phyloP scores from a whole-genome alignment of 208 protist species.

The Wallacemonas rigidus region DNA sequence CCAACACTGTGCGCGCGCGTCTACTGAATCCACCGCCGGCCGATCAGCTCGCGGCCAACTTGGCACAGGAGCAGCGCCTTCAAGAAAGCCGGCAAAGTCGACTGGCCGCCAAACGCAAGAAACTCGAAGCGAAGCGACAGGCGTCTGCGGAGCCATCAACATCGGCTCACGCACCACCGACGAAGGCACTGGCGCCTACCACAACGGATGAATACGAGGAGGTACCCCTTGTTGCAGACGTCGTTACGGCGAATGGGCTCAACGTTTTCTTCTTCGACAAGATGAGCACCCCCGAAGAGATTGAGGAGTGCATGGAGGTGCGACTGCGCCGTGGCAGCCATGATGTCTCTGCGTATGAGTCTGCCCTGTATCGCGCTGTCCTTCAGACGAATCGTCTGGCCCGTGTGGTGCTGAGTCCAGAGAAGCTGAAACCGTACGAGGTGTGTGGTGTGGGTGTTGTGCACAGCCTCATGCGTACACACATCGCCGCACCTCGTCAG shows the following conservation, averaged over 20 bases:
- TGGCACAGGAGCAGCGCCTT: conserved; percentile 37
- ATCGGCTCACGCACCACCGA: background rate
- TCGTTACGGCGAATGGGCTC: conserved; percentile 51
- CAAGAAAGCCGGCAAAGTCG: conserved; percentile 16
- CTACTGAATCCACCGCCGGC: conserved; percentile 56
- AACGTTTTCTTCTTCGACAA: conserved; percentile 89
- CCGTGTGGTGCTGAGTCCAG: conserved; percentile 68
- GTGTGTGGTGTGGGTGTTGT: conserved; percentile 86
- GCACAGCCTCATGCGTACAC: conserved; percentile 83
- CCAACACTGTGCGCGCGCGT: conserved; percentile 60
- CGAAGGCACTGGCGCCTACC: background rate
- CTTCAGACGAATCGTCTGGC: conserved; percentile 71
- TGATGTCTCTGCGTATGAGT: conserved; percentile 79
- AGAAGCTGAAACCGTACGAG: conserved; percentile 67
- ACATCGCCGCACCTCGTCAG: conserved; percentile 82
- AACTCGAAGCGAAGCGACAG: conserved; percentile 16
- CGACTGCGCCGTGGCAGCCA: conserved; percentile 63
- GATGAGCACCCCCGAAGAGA: conserved; percentile 64
- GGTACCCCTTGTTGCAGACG: conserved; percentile 23
- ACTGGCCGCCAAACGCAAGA: conserved; percentile 24
- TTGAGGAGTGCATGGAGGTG: conserved; percentile 68
- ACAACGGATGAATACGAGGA: conserved; percentile 7
- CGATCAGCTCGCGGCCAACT: conserved; percentile 40
- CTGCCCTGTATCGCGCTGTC: conserved; percentile 63
- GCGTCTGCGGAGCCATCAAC: background rate